These are phyloP conservation scores for Quillaja saponaria DNA, from an alignment of 306 rosid species.

Conservation along the genomic window DNA sequence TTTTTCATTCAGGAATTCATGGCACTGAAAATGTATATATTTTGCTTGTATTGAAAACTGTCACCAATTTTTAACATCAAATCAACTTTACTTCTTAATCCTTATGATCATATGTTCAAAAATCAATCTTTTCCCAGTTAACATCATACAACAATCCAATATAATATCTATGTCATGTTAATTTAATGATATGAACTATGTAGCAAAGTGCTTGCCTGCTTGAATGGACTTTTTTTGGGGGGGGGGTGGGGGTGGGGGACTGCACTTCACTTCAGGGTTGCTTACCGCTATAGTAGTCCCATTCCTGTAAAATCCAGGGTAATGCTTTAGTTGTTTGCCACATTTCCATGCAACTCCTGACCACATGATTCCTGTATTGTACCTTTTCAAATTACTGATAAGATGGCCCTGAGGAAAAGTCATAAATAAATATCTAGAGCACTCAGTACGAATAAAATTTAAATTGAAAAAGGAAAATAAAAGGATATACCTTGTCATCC, in stretches of 20 bases:
- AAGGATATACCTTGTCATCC: slow-evolving; percentile 48
- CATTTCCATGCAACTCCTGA: slow-evolving; percentile 91
- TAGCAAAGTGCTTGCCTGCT: no score
- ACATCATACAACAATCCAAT: no score
- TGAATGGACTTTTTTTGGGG: no score
- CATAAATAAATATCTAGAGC: slow-evolving; percentile 27
- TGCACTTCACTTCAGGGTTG: slow-evolving; percentile 1
- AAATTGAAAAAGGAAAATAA: slow-evolving; percentile 1
- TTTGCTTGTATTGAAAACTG: no score
- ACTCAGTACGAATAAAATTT: slow-evolving; percentile 4
- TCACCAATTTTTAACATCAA: no score
- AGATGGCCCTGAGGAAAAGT: slow-evolving; percentile 51
- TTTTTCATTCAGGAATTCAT: neutral
- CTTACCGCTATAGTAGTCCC: slow-evolving; percentile 86
- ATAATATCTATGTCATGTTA: no score
- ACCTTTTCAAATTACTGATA: slow-evolving; percentile 56
- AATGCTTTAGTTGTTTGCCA: slow-evolving; percentile 94
- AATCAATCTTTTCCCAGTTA: no score
- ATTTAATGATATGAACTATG: no score
- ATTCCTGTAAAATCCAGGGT: slow-evolving; percentile 75
- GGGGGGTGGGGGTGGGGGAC: no score
- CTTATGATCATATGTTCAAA: no score
- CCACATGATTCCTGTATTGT: slow-evolving; percentile 81
- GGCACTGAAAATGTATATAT: no score
- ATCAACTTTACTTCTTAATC: no score